Base-by-base conservation (phyloP, 2,329 filamentous ascomycete genomes). In the Rasamsonia emersonii region DNA sequence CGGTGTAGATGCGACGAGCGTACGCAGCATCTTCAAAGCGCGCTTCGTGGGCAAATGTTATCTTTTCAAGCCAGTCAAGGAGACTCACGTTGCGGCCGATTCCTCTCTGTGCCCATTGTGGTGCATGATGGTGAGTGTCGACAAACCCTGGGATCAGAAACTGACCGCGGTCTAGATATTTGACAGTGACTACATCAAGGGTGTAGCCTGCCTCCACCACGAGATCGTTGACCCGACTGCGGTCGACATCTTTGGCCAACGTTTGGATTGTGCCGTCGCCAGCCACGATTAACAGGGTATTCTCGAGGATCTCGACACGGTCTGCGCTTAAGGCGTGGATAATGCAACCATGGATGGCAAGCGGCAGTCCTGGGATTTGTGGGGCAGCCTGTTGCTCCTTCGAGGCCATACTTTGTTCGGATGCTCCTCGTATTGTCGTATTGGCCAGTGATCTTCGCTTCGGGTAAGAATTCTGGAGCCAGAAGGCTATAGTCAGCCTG, bases 51-150 rank as follows among this genome's bases (percentile, higher is more conserved):
- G 72, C 74, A 42, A 80, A 82, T 0, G 78, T 82, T 16, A 78
- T 62, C n/a, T 69, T 52, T 19, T 73, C 63, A 1, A 82, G 62
- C 78, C 78, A 82, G 46, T 79, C 71, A 5, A 78, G 41, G 5
- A 67, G 48, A 2, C 51, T 40, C 5, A 45, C 24, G 5, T 62
- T 61, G 32, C 61, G 59, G 4, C 64, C 64, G 3, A 60, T 47
- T 4, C 64, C 64, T 11, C 64, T 57, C 39, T 66, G 64, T 14
- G 62, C 53, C 59, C 62, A 70, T 52, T 71, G 67, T 2, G 77
- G 77, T 0, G 78, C 77, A 45, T 82, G 78, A 38, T 78, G 79
- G 52, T 82, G 78, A 1, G 76, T 80, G 56, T 82, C 77, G 32
- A 82, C 59, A 38, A 59, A 58, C 9, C 51, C 53, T 1, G 54